Conservation (phyloP, 345 rosid genomes). For the Pugionium cornutum region DNA sequence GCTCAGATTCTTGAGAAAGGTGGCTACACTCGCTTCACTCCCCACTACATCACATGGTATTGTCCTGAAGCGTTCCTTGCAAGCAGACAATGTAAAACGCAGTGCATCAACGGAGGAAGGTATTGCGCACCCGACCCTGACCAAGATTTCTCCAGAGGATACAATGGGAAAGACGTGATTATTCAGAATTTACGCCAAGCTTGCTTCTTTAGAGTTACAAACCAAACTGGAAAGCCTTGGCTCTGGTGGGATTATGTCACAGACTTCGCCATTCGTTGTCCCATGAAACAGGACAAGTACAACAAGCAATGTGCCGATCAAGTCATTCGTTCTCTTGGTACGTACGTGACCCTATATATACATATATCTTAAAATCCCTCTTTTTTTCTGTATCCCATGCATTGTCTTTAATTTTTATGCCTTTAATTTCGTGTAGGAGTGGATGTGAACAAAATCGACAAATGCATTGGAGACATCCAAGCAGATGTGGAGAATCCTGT, state of each 20-base stretch:
- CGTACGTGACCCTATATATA: too few relatives aligned
- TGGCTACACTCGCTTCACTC: slow-evolving; percentile 63
- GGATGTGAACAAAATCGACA: slow-evolving; percentile 63
- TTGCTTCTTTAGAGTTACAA: slow-evolving; percentile 53
- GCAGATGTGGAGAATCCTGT: slow-evolving; percentile 67
- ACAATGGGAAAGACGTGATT: slow-evolving; percentile 63
- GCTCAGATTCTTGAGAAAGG: slow-evolving; percentile 64
- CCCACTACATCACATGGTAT: slow-evolving; percentile 62
- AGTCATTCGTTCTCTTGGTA: slow-evolving; percentile 61
- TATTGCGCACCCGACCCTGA: slow-evolving; percentile 67
- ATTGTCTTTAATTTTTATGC: background rate
- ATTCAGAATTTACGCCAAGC: slow-evolving; percentile 56
- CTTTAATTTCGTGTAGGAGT: slow-evolving; percentile 44
- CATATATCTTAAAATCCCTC: background rate
- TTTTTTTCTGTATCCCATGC: background rate
- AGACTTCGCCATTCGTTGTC: slow-evolving; percentile 62
- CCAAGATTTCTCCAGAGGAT: slow-evolving; percentile 56
- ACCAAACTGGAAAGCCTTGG: slow-evolving; percentile 61
- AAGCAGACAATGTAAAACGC: slow-evolving; percentile 58
- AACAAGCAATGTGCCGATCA: slow-evolving; percentile 55
- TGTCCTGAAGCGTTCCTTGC: slow-evolving; percentile 59
- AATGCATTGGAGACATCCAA: slow-evolving; percentile 74
- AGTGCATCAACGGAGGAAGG: slow-evolving; percentile 59
- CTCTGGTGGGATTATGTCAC: slow-evolving; percentile 73
- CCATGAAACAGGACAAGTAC: slow-evolving; percentile 59